Evolutionary conservation across 768 basidiomycete genomes (phyloP), one percentile per base, ranked within the genome.

Genomic region (Amanita subjunquillea): DNA sequence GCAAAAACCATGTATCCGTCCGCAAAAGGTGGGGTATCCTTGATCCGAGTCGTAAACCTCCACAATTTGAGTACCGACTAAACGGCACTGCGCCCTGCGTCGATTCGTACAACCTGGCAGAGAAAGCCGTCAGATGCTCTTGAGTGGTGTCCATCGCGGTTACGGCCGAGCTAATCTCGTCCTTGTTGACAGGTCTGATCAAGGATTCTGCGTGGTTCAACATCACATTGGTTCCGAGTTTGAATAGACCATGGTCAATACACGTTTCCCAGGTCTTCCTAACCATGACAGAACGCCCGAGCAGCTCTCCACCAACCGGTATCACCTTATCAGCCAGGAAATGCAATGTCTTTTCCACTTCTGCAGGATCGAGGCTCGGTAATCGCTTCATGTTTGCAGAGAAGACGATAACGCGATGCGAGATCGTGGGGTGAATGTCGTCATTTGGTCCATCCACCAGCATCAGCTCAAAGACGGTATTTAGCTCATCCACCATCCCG

Each of bases 401-500:
- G 48, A 77, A 72, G 4, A 80, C 69, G 41, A 78, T 58, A 9
- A 65, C 57, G 17, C 69, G 71, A 55, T 78, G 77, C 23, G 67
- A 59, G 2, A 59, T 27, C 7, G 66, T 67, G 23, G 76, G 58
- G 13, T 49, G 50, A 20, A 72, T 59, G 17, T 63, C 65, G 39
- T 74, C 69, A n/a, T 62, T 59, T n/a, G 56, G 48, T 4, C 69
- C 67, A 48, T 69, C 60, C 9, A 66, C 44, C 22, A 70, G 55
- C 36, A 77, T 67, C 20, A 62, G 58, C n/a, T 66, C 62, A 56
- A 77, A 83, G 3, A 85, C 56, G 51, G 72, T 66, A 60, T 85
- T 81, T 48, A 87, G 69, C 4, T 85, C 79, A 1, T 68, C 67
- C 1, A 81, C 59, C 61, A 73, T 73, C 34, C 70, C 70, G 9